Evolutionary conservation across 495 filamentous ascomycete species (phyloP).

Genomic region (Podospora conica): DNA sequence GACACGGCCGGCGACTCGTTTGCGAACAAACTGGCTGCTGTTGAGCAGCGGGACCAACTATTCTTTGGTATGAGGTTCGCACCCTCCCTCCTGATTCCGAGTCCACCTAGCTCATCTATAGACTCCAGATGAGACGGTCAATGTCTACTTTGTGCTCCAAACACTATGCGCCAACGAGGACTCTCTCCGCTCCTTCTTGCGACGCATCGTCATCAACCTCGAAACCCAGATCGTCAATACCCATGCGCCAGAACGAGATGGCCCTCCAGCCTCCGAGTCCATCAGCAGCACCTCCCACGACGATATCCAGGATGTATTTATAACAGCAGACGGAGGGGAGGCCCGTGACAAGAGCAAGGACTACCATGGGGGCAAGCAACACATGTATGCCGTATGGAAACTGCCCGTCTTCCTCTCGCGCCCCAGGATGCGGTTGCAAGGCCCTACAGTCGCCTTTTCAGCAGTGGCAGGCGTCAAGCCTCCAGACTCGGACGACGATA

Average conservation of each 20-base stretch:
- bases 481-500: constrained; percentile 47
- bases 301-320: constrained; percentile 53
- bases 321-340: constrained; percentile 47
- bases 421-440: constrained; percentile 70
- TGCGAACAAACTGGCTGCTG: constrained; percentile 39
- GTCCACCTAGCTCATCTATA: constrained; percentile 56
- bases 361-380: constrained; percentile 23
- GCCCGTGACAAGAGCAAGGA: constrained; percentile 12
- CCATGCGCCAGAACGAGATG: constrained; percentile 37
- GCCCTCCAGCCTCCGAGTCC: constrained; percentile 52
- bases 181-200: constrained; percentile 53
- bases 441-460: constrained; percentile 68
- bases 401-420: constrained; percentile 67
- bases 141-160: constrained; percentile 65
- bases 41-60: constrained; percentile 46
- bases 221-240: constrained; percentile 67
- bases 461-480: constrained; percentile 61
- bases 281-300: constrained; percentile 60
- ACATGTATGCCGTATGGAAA: constrained; percentile 76
- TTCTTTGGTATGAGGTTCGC: constrained; percentile 60
- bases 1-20: constrained; percentile 31
- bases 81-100: constrained; percentile 29
- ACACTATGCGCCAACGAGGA: constrained; percentile 57
- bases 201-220: constrained; percentile 58
- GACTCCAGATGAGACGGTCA: constrained; percentile 69